phyloP scores from a whole-genome alignment of 192 early-diverging fungal species.

The Coemansia sp. region DNA sequence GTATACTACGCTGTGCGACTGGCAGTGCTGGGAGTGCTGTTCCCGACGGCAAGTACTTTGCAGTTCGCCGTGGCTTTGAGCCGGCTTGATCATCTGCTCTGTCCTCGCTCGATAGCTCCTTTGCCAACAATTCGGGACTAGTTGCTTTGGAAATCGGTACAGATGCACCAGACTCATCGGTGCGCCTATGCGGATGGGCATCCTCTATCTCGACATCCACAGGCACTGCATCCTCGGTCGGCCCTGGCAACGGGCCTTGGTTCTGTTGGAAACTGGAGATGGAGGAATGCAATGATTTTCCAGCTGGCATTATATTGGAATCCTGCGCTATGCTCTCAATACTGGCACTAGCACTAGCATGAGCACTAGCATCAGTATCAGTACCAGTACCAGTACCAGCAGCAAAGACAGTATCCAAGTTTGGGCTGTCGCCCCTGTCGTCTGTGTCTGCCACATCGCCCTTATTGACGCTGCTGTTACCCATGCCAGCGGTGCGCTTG shows the following conservation, averaged over 20 bases:
- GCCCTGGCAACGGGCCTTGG: not conserved
- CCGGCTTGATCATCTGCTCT: too few relatives aligned
- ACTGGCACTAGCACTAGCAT: not conserved
- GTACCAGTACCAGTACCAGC: not conserved
- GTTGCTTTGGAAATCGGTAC: not conserved
- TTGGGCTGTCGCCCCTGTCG: too few relatives aligned
- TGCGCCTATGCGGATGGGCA: too few relatives aligned
- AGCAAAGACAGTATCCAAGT: not conserved
- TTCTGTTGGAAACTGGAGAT: too few relatives aligned
- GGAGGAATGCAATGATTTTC: too few relatives aligned
- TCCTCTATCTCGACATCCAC: not conserved
- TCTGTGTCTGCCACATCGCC: conserved; percentile 1
- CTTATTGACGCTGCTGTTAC: not conserved
- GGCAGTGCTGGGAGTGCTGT: conserved; percentile 24
- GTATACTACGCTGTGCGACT: conserved; percentile 9
- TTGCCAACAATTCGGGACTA: not conserved
- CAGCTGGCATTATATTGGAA: too few relatives aligned
- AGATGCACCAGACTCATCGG: not conserved
- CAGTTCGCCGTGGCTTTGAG: conserved; percentile 1
- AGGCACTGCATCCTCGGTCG: not conserved
- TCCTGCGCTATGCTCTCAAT: too few relatives aligned
- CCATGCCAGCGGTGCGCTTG: too few relatives aligned
- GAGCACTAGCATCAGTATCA: not conserved
- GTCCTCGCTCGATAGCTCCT: not conserved
- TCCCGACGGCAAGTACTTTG: conserved; percentile 29